These are phyloP conservation scores for Durotheca rogersii DNA, from an alignment of 495 filamentous ascomycete genomes.

Conservation along the genomic window DNA sequence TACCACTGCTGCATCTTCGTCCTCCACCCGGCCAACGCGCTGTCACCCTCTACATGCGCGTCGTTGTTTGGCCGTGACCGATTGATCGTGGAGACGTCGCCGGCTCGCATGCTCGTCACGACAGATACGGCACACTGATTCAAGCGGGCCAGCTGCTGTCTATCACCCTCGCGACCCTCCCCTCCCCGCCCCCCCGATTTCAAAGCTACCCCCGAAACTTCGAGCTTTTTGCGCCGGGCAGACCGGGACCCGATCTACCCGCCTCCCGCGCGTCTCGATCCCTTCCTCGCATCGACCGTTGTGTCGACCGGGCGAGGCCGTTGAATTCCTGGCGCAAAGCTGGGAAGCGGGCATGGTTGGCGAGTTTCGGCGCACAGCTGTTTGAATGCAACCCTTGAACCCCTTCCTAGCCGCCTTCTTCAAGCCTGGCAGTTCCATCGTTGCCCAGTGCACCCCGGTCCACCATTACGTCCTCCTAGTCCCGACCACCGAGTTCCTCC, in stretches of 20 bases:
- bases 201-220: too few relatives aligned
- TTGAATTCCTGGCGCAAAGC: slow-evolving; percentile 19
- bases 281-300: slow-evolving; percentile 1
- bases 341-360: slow-evolving; percentile 27
- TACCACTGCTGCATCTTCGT: neutral
- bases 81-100: too few relatives aligned
- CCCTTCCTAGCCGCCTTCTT: slow-evolving; percentile 98
- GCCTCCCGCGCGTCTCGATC: slow-evolving; percentile 1
- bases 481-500: slow-evolving; percentile 86
- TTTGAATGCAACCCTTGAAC: slow-evolving; percentile 97
- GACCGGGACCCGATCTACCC: neutral
- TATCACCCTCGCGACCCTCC: too few relatives aligned
- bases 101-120: too few relatives aligned
- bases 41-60: slow-evolving; percentile 29
- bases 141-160: too few relatives aligned
- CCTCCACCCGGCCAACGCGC: too few relatives aligned
- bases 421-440: slow-evolving; percentile 74
- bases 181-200: too few relatives aligned
- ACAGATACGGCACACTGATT: too few relatives aligned
- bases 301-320: too few relatives aligned
- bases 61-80: slow-evolving; percentile 3
- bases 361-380: slow-evolving; percentile 18
- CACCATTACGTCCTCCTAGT: slow-evolving; percentile 94
- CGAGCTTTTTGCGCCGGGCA: slow-evolving; percentile 1
- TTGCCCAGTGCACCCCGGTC: slow-evolving; percentile 87